Evolutionary conservation across 1,139 yeast genomes (phyloP).

Genomic region (Blastobotrys capitulatus): DNA sequence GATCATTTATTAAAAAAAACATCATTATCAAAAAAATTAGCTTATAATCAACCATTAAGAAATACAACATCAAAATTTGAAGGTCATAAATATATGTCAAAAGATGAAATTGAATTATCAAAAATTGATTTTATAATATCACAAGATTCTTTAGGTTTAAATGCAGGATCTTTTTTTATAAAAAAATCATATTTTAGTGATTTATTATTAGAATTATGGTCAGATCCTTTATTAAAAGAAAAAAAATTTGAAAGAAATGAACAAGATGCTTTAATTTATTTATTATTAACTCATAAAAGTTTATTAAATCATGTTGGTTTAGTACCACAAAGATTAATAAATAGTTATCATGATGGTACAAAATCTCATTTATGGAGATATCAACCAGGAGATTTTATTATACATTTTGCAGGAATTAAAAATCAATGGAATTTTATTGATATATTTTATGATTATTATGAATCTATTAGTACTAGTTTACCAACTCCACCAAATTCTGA

Average conservation of each 20-base stretch:
- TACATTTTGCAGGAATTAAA: conserved; percentile 28
- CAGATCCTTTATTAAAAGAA: conserved; percentile 17
- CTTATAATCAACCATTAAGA: conserved; percentile 24
- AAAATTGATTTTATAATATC: conserved; percentile 26
- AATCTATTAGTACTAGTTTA: not conserved
- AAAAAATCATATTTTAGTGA: conserved; percentile 25
- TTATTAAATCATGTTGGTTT: conserved; percentile 31
- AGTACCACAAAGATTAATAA: conserved; percentile 34
- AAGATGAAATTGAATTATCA: conserved; percentile 18
- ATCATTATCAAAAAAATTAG: conserved; percentile 22
- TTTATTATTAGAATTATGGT: conserved; percentile 24
- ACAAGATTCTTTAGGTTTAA: conserved; percentile 32
- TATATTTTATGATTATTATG: conserved; percentile 8
- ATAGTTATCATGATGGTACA: conserved; percentile 26
- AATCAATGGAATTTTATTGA: not conserved
- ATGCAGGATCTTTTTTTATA: conserved; percentile 36
- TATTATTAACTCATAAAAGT: conserved; percentile 21
- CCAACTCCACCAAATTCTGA: conserved; percentile 1
- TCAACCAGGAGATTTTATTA: conserved; percentile 25
- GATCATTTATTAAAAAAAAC: conserved; percentile 28
- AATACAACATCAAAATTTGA: conserved; percentile 20
- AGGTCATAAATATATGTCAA: conserved; percentile 18
- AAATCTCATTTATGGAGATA: conserved; percentile 20
- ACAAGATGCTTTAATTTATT: conserved; percentile 25
- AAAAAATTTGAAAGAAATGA: conserved; percentile 20